Evolutionary conservation across 1,284 basidiomycete genomes (phyloP), one percentile per base, ranked within the genome.

Genomic region (Mycena sp.): DNA sequence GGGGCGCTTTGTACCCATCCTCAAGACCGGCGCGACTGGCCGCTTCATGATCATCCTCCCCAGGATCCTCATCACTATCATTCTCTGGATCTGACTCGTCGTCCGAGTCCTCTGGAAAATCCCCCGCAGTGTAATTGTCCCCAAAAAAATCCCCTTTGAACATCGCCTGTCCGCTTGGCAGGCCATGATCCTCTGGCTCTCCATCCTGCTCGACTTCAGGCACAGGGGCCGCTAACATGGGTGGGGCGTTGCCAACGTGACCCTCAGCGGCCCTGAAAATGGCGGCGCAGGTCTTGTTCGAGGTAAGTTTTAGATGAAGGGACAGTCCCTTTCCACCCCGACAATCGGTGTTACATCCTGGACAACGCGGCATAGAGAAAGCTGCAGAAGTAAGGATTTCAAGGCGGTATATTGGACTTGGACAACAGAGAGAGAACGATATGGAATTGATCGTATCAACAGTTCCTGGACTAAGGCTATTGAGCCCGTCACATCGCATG

Each of bases 61-160:
- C 35, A 10, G 37, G 19, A 26, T 40, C 50, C 48, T 50, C 30
- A 25, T 32, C 50, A 19, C 38, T 38, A 26, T n/a, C 16, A n/a
- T n/a, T n/a, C n/a, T n/a, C n/a, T n/a, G n/a, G n/a, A 9, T 43
- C 48, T 6, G 48, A 41, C 19, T 41, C 26, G 23, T 41, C 19
- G 11, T 44, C 38, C 49, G 29, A 59, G 58, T 19, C 46, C 56
- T 12, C 19, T 6, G 17, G 44, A 32, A 21, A n/a, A 29, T 35
- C 32, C 14, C 32, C 32, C 9, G 32, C 32, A 7, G 32, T 35
- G 32, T 35, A 35, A 29, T 63, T 53, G 16, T 58, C 54, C 0
- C 61, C 61, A 44, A 63, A 63, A 26, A 63, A 55, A 54, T 57
- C 61, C n/a, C 64, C 49, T 17, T 19, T n/a, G 23, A 59, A 63